Evolutionary conservation across 495 filamentous ascomycete genomes (phyloP).

Genomic region (Hyaloscypha hepaticicola): DNA sequence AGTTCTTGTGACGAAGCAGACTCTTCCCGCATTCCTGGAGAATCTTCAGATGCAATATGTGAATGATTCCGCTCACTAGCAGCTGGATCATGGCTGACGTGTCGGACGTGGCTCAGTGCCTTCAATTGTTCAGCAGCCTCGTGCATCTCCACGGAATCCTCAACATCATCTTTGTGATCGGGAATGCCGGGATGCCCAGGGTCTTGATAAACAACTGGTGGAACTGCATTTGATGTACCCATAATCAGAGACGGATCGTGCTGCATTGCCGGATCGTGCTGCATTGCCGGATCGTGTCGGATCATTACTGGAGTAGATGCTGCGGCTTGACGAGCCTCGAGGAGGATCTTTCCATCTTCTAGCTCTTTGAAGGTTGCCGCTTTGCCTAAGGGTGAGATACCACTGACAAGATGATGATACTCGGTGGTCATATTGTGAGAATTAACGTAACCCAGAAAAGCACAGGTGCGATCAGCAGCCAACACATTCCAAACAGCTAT

Average conservation of each 20-base stretch:
- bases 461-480: slow-evolving; percentile 56
- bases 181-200: slow-evolving; percentile 20
- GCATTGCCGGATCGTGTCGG: slow-evolving; percentile 21
- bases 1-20: slow-evolving; percentile 42
- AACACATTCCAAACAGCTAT: slow-evolving; percentile 51
- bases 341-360: slow-evolving; percentile 49
- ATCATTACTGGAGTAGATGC: slow-evolving; percentile 29
- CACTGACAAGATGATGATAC: slow-evolving; percentile 50
- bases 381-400: slow-evolving; percentile 34
- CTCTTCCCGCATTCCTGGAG: slow-evolving; percentile 41
- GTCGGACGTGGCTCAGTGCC: slow-evolving; percentile 55
- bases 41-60: slow-evolving; percentile 31
- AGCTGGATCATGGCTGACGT: slow-evolving; percentile 42
- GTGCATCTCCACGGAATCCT: slow-evolving; percentile 58
- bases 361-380: slow-evolving; percentile 43
- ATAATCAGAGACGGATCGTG: slow-evolving; percentile 19
- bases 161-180: slow-evolving; percentile 47
- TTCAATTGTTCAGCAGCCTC: slow-evolving; percentile 59
- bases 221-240: slow-evolving; percentile 14
- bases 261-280: slow-evolving; percentile 12
- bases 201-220: slow-evolving; percentile 27
- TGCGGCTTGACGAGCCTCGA: slow-evolving; percentile 39
- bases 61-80: slow-evolving; percentile 30
- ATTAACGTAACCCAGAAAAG: slow-evolving; percentile 53
- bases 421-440: slow-evolving; percentile 58